A percentile compares a stretch with the other conserved stretches of the same genome.
Conservation (phyloP, 768 basidiomycete genomes). For the Lactarius tabidus region DNA sequence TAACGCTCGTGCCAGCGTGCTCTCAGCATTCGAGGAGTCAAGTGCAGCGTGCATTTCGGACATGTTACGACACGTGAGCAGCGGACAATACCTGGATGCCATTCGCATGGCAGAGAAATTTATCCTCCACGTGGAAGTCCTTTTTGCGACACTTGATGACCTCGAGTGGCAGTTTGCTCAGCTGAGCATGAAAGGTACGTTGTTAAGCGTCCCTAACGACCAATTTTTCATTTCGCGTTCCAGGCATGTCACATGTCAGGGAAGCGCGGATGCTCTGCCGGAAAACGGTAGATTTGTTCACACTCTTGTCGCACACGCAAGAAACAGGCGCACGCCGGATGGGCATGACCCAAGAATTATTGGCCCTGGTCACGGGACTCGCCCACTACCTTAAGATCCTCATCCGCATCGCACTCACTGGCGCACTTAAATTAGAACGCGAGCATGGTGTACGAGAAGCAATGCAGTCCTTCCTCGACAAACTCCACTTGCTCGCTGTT, state of each 20-base stretch:
- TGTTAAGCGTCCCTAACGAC: background rate
- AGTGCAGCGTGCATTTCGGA: slow-evolving; percentile 98
- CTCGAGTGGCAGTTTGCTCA: slow-evolving; percentile 83
- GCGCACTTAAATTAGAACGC: slow-evolving; percentile 90
- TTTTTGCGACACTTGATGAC: slow-evolving; percentile 96
- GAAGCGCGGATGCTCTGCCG: slow-evolving; percentile 98
- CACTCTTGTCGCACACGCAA: slow-evolving; percentile 90
- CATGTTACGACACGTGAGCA: slow-evolving; percentile 97
- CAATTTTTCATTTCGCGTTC: background rate
- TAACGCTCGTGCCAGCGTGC: slow-evolving; percentile 51
- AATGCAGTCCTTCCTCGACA: slow-evolving; percentile 86
- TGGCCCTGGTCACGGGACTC: slow-evolving; percentile 96
- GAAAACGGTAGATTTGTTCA: slow-evolving; percentile 98
- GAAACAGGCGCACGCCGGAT: slow-evolving; percentile 86
- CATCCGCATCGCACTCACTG: slow-evolving; percentile 95
- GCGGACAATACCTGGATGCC: slow-evolving; percentile 92
- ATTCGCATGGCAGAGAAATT: slow-evolving; percentile 99
- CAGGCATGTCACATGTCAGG: slow-evolving; percentile 96
- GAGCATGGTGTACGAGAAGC: slow-evolving; percentile 81
- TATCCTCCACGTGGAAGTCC: slow-evolving; percentile 95
- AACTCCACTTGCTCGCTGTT: slow-evolving; percentile 86
- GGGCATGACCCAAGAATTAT: slow-evolving; percentile 95
- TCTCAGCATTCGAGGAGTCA: slow-evolving; percentile 98
- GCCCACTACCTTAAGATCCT: slow-evolving; percentile 99
- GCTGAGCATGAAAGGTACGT: slow-evolving; percentile 79